A percentile compares a stretch with the other conserved stretches of the same genome.
phyloP scores from a whole-genome alignment of 257 asterid genomes.

The Solanum gandarillasii region DNA sequence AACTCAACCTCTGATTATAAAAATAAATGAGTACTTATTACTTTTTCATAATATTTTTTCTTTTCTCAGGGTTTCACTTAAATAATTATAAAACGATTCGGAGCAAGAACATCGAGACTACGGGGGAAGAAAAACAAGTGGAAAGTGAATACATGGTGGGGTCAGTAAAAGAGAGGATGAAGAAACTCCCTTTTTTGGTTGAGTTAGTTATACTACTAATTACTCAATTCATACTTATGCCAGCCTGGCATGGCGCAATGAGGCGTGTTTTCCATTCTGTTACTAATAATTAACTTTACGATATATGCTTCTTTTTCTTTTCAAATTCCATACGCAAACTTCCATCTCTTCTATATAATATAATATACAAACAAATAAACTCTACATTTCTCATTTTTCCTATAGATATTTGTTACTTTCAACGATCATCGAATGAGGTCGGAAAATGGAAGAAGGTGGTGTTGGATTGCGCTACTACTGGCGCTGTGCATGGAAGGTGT shows the following conservation, averaged over 20 bases:
- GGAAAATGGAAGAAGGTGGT: not conserved
- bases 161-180: not conserved
- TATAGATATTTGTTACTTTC: not conserved
- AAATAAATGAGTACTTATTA: not conserved
- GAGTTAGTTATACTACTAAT: not conserved
- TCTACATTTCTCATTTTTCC: not conserved
- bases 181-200: not conserved
- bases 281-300: not conserved
- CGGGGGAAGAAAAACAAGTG: not conserved
- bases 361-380: not conserved
- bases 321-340: not conserved
- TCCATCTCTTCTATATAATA: not conserved
- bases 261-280: not conserved
- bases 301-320: not conserved
- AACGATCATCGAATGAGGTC: constrained; percentile 9
- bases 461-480: not conserved
- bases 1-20: fast-evolving
- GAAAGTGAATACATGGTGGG: not conserved
- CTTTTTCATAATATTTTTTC: fast-evolving
- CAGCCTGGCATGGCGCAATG: not conserved
- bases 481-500: not conserved
- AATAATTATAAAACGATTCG: too few species aligned
- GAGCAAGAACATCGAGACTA: not conserved
- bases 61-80: fast-evolving
- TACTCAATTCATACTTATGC: not conserved